phyloP scores from a whole-genome alignment of 129 eudicot species.

The Tanacetum coccineum region DNA sequence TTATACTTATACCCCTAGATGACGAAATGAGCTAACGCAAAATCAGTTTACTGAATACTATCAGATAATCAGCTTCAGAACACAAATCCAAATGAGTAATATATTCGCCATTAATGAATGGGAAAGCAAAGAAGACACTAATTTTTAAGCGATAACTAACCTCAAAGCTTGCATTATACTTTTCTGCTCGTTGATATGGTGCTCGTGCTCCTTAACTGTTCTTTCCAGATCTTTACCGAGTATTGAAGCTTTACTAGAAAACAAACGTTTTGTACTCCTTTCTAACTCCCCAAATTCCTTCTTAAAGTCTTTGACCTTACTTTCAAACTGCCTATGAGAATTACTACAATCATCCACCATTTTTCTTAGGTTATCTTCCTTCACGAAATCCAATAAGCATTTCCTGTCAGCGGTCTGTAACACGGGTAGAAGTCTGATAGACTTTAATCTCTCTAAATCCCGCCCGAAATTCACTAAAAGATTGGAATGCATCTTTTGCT shows the following conservation, averaged over 20 bases:
- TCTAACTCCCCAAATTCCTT: constrained; percentile 84
- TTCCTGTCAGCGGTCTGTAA: constrained; percentile 63
- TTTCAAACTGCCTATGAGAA: constrained; percentile 88
- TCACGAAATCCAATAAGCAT: constrained; percentile 80
- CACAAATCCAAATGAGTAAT: not conserved
- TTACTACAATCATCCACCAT: constrained; percentile 70
- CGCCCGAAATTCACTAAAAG: constrained; percentile 61
- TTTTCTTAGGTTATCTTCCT: constrained; percentile 75
- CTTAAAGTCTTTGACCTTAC: constrained; percentile 86
- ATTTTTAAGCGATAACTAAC: constrained; percentile 28
- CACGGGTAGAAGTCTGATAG: constrained; percentile 55
- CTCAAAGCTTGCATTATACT: constrained; percentile 91
- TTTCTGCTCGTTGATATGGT: constrained; percentile 64
- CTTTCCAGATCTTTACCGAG: constrained; percentile 58
- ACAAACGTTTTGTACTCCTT: constrained; percentile 59
- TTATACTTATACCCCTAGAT: not conserved
- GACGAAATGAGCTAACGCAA: not conserved
- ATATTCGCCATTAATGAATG: not conserved
- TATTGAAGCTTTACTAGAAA: constrained; percentile 67
- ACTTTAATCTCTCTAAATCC: constrained; percentile 67
- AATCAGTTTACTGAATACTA: not conserved
- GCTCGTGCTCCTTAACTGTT: constrained; percentile 63
- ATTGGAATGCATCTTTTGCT: constrained; percentile 60
- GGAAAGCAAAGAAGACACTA: not conserved
- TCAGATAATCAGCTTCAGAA: not conserved